Evolutionary conservation across 441 rosid species (phyloP).

Genomic region (Euphorbia neoarborescens): DNA sequence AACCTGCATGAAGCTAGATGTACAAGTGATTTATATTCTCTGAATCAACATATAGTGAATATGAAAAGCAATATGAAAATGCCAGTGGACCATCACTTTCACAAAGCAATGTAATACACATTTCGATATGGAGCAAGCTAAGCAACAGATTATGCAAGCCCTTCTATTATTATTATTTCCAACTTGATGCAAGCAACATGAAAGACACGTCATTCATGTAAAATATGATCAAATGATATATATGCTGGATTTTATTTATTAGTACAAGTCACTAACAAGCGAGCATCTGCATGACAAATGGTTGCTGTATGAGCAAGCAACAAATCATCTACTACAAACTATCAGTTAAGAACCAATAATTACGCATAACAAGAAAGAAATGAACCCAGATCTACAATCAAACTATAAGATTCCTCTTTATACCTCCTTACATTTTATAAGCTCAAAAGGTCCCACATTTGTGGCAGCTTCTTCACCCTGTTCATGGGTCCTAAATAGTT

Average conservation of each 20-base stretch:
- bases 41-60: background rate
- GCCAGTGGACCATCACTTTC: background rate
- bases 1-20: background rate
- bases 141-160: background rate
- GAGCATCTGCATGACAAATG: background rate
- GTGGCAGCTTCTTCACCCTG: slow-evolving; percentile 33
- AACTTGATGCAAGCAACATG: slow-evolving; percentile 15
- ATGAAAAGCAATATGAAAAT: background rate
- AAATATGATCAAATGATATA: background rate
- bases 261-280: background rate
- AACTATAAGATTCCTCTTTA: slow-evolving; percentile 23
- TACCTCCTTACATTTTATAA: slow-evolving; percentile 36
- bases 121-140: background rate
- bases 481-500: slow-evolving; percentile 26
- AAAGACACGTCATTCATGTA: background rate
- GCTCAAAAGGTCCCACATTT: slow-evolving; percentile 35
- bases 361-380: background rate
- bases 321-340: background rate
- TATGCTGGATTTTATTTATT: background rate
- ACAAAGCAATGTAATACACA: slow-evolving; percentile 1
- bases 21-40: background rate
- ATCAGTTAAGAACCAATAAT: slow-evolving; percentile 2
- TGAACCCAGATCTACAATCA: slow-evolving; percentile 18
- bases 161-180: slow-evolving; percentile 11
- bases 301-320: background rate